Conservation (phyloP, 345 rosid species). For the Dimocarpus longan region DNA sequence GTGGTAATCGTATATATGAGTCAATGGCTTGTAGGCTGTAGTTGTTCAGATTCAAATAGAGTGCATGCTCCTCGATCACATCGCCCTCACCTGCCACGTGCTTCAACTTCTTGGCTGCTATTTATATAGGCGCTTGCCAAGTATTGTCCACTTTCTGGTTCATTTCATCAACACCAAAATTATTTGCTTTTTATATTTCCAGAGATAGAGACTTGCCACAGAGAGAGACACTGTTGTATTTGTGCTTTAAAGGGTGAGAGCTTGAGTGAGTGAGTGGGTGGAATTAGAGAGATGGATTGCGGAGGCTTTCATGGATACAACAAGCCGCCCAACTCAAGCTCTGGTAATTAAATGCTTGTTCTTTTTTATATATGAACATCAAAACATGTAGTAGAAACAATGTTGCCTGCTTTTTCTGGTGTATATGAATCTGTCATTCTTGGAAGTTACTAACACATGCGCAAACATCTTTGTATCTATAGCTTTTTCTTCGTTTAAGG, state of each 20-base stretch:
- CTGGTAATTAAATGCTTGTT: conserved; percentile 26
- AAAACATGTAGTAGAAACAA: background rate
- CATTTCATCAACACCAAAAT: background rate
- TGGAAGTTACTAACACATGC: too few relatives aligned
- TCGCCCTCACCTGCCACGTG: conserved; percentile 44
- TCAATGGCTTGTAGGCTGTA: too few relatives aligned
- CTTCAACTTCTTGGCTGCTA: conserved; percentile 7
- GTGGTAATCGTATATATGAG: too few relatives aligned
- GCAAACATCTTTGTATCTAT: background rate
- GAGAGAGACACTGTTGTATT: conserved; percentile 10
- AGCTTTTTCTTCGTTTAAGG: background rate
- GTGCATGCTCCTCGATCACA: conserved; percentile 43
- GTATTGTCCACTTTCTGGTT: conserved; percentile 9
- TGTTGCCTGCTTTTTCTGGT: background rate
- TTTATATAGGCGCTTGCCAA: conserved; percentile 39
- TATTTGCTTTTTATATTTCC: too few relatives aligned
- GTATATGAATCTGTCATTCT: too few relatives aligned
- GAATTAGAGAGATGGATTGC: conserved; percentile 41
- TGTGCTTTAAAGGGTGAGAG: background rate
- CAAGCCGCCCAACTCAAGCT: conserved; percentile 49
- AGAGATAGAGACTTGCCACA: too few relatives aligned
- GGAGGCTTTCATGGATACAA: conserved; percentile 70
- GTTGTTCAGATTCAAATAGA: background rate
- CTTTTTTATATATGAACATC: background rate
- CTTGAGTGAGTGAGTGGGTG: conserved; percentile 1